phyloP scores from a whole-genome alignment of 2,329 filamentous ascomycete species.

The Emydomyces testavorans region DNA sequence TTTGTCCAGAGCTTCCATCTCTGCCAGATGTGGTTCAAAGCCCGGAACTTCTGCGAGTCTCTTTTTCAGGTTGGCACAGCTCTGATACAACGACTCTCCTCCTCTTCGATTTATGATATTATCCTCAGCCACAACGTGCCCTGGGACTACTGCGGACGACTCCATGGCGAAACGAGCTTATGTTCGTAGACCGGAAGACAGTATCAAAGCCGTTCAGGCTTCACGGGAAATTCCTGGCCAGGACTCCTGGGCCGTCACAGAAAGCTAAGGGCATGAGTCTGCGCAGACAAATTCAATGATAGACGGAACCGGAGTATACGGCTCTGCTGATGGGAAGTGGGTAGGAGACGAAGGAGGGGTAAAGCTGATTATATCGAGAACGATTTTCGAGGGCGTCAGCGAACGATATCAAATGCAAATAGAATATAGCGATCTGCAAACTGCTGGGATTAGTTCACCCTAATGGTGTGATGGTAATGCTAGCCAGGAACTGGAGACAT shows the following conservation, averaged over 20 bases:
- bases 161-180: conserved; percentile 24
- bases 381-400: neutral
- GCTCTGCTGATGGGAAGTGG: neutral
- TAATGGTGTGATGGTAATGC: neutral
- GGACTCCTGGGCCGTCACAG: conserved; percentile 15
- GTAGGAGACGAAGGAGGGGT: neutral
- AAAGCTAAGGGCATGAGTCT: conserved; percentile 16
- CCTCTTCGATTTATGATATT: conserved; percentile 98
- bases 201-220: conserved; percentile 1
- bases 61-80: conserved; percentile 74
- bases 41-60: conserved; percentile 71
- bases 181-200: neutral
- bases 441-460: neutral
- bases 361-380: neutral
- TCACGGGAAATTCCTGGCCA: conserved; percentile 11
- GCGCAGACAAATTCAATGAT: neutral
- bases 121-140: conserved; percentile 53
- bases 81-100: conserved; percentile 92
- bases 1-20: conserved; percentile 58
- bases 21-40: conserved; percentile 62
- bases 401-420: too few relatives aligned
- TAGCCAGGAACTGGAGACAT: neutral
- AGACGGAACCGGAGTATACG: neutral
- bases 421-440: too few relatives aligned
- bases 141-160: conserved; percentile 24